A percentile compares a stretch with the other conserved stretches of the same genome.
phyloP scores from a whole-genome alignment of 306 rosid species.

The Benincasa hispida region DNA sequence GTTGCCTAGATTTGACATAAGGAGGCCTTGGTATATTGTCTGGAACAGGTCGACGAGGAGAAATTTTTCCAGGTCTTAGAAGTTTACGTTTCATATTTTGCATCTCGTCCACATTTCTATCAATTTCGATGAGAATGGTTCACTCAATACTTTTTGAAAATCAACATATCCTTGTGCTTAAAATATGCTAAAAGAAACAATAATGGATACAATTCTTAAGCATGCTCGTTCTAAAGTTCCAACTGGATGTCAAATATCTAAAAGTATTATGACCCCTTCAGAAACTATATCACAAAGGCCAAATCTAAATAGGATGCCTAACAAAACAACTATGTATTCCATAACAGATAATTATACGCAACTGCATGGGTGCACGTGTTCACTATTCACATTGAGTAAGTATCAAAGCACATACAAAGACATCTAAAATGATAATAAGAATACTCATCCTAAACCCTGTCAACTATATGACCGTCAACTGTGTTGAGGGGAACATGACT shows the following conservation, averaged over 20 bases:
- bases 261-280: neutral
- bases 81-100: constrained; percentile 42
- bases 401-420: neutral
- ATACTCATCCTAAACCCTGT: neutral
- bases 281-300: neutral
- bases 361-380: neutral
- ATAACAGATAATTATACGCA: neutral
- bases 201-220: neutral
- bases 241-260: neutral
- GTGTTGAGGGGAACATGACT: neutral
- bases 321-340: neutral
- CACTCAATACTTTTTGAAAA: neutral
- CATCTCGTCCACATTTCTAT: constrained; percentile 49
- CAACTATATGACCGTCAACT: neutral
- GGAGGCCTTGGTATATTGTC: constrained; percentile 56
- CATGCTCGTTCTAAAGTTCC: neutral
- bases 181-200: neutral
- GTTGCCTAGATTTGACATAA: constrained; percentile 46
- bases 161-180: constrained; percentile 7
- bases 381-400: neutral
- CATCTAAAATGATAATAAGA: neutral
- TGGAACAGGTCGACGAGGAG: constrained; percentile 67
- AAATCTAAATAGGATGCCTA: neutral
- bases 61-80: constrained; percentile 68
- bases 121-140: constrained; percentile 7